phyloP scores from a whole-genome alignment of 1,139 yeast species.

The Protomyces gravidus region DNA sequence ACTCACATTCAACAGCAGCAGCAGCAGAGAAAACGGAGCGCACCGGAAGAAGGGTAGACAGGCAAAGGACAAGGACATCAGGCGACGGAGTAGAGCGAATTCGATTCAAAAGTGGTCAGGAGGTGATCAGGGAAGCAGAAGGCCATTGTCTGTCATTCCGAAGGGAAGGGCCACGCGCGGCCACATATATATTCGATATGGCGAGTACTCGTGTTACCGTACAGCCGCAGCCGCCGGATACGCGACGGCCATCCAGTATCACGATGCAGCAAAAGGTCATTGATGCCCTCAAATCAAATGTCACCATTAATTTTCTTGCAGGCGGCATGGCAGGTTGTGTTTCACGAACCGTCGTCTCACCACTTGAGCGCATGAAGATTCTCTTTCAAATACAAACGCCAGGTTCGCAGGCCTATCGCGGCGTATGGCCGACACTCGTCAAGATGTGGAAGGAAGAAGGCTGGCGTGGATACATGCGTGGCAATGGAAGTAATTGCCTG shows the following conservation, averaged over 20 bases:
- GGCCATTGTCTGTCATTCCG: too few relatives aligned
- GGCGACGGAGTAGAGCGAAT: too few relatives aligned
- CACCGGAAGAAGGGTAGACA: background rate
- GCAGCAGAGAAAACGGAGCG: background rate
- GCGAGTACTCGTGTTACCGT: background rate
- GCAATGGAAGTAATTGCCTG: conserved; percentile 83
- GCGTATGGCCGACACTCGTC: conserved; percentile 68
- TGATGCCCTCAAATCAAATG: background rate
- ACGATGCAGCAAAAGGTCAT: background rate
- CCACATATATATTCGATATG: background rate
- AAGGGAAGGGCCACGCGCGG: background rate
- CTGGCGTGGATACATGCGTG: conserved; percentile 78
- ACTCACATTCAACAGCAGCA: background rate
- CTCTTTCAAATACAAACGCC: conserved; percentile 85
- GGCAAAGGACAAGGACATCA: background rate
- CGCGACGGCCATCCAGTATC: background rate
- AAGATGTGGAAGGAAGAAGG: conserved; percentile 90
- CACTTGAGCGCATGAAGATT: conserved; percentile 91
- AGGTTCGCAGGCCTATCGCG: conserved; percentile 54
- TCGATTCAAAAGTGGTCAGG: too few relatives aligned
- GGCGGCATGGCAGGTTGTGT: conserved; percentile 90
- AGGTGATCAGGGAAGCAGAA: too few relatives aligned
- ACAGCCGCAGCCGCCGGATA: background rate
- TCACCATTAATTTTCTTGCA: conserved; percentile 47
- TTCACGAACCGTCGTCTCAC: conserved; percentile 88